Evolutionary conservation across 2,329 filamentous ascomycete genomes (phyloP).

Genomic region (Talaromyces amestolkiae): DNA sequence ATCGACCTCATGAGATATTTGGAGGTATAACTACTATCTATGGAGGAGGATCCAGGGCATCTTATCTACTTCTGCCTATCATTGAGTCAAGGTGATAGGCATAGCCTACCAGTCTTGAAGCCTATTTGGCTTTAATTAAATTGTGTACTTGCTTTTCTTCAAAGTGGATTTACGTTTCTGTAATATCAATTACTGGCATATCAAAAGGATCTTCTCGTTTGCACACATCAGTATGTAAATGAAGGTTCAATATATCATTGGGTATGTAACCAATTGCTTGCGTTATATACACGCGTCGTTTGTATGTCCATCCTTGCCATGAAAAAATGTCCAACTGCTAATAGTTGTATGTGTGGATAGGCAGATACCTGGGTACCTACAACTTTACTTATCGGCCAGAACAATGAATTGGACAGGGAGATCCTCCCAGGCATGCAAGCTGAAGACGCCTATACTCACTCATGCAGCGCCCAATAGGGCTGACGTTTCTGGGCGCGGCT

Average conservation of each 20-base stretch:
- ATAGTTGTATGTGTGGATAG: background rate
- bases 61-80: constrained; percentile 1
- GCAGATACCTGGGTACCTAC: too few species aligned
- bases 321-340: background rate
- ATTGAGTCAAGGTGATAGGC: background rate
- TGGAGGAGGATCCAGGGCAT: background rate
- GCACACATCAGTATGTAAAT: background rate
- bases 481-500: background rate
- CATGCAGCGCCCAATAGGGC: background rate
- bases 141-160: too few species aligned
- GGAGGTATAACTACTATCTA: background rate
- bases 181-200: too few species aligned
- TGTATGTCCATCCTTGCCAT: background rate
- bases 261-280: too few species aligned
- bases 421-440: background rate
- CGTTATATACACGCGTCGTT: background rate
- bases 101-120: background rate
- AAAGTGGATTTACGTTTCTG: too few species aligned
- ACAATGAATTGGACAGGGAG: background rate
- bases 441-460: background rate
- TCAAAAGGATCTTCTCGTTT: too few species aligned
- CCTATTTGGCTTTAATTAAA: background rate
- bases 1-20: background rate
- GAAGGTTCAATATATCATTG: too few species aligned
- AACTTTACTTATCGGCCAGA: background rate